Evolutionary conservation across 2,329 filamentous ascomycete genomes (phyloP), one percentile per base, ranked within the genome.

Genomic region (Alternaria triticimaculans): DNA sequence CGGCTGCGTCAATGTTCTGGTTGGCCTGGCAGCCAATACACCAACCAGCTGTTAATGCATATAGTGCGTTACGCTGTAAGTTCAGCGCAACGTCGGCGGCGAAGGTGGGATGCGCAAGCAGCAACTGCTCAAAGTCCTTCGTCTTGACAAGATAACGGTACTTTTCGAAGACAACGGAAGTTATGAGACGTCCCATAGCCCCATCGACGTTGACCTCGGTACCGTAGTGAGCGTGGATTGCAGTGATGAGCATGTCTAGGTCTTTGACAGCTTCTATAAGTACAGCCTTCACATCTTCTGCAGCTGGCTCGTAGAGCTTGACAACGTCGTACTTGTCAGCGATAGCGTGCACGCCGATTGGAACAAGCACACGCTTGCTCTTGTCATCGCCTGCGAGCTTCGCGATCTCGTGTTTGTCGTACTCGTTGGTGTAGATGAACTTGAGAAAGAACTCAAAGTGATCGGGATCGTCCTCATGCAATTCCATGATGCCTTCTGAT

Each of bases 71-170:
- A 28, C 26, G 26, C 26, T 28, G 26, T 28, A 11, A 28, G 10
- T 28, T 11, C 2, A 30, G 28, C 12, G 28, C 30, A 33, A 8
- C 30, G 1, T 33, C 30, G 4, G 14, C 12, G 12, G 30, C 12
- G 30, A 33, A 37, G 15, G 15, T 37, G 2, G 33, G 15, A 37
- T 37, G 0, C 4, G 15, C 8, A 2, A 37, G 8, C 2, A 37
- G 33, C 15, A 33, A 4, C 14, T 15, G 14, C 4, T 33, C 30
- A 1, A 33, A 33, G 0, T 8, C 30, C 3, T 33, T 33, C 30
- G 6, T 33, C 14, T 2, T 1, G 6, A 33, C 6, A 8, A 33
- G 14, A 1, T 33, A 0, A 1, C 3, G 14, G 30, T 33, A 2
- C 6, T 41, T 41, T 10, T 41, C 33, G 15, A 41, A 41, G 2